Base-by-base conservation (phyloP, 2,329 filamentous ascomycete genomes). In the Lanzia echinophila region DNA sequence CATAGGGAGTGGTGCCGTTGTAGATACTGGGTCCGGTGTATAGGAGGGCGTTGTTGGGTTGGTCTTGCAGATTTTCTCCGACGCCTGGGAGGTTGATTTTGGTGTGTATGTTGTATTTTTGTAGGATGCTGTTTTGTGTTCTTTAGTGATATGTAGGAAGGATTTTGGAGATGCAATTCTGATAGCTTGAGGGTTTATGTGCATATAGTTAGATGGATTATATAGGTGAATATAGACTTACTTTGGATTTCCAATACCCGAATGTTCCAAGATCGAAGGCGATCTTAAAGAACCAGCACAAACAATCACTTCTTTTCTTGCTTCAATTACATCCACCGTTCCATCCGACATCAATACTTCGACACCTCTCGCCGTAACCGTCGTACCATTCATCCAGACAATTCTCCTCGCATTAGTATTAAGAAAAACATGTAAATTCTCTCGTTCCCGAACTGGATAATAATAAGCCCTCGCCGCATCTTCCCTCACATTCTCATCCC, bases 281-380 rank as follows among this genome's bases (percentile, higher is more conserved):
- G 63, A 56, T 62, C 50, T 61, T 36, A 55, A 61, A 33, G 46
- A 57, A 1, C 68, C 68, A 15, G 64, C 64, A 22, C 60, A 61
- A 11, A 70, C 43, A 43, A 70, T 62, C 6, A 69, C 66, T 36
- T 68, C 67, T 41, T 62, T 63, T 24, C 34, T 58, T 3, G 63
- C 65, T 7, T 57, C 56, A 2, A 68, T 57, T 8, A 34, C 58
- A 31, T 58, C 33, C 3, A 51, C 38, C n/a, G 53, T 54, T 1
- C 56, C 56, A 24, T 57, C 48, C 7, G 43, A 36, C 17, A 46
- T 31, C 3, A 42, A 39, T 10, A 66, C 50, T 50, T 67, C 59
- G n/a, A 66, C 62, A 8, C 61, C 63, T 17, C 50, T 50, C 2
- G 57, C 55, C 66, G 95, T 42, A 32, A 33, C 31, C 3, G 48